Base-by-base conservation (phyloP, 139 green algal species). In the Micractinium conductrix region DNA sequence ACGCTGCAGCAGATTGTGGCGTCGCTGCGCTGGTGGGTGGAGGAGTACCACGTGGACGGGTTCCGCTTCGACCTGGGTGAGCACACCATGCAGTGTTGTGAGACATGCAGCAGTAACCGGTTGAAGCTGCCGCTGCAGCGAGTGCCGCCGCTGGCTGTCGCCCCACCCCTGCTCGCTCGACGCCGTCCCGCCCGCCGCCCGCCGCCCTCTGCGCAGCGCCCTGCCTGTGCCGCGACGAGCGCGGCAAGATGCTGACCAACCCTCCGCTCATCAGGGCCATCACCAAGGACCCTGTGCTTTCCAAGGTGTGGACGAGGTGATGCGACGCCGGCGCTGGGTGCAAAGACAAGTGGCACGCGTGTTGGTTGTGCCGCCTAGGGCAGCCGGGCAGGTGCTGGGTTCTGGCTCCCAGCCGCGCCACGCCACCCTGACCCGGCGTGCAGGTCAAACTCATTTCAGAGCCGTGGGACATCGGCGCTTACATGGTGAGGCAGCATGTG, bases 1-100 rank as follows among this genome's bases (percentile, higher is more conserved):
- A 87, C 85, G 7, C 86, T 84, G 76, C 86, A 95, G 69, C 86
- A 97, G 21, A 97, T 98, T 87, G 87, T 98, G 0, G 93, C 96
- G 86, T 94, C 83, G 21, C 90, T 98, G 78, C 88, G 92, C 70
- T 85, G 80, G 80, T 98, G 90, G 89, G 94, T 95, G 70, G 87
- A 93, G 83, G 95, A 98, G 91, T 98, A 95, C 84, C 95, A 98
- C 81, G 95, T 98, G 75, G 96, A 98, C 86, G 96, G 96, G 17
- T 98, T 98, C 88, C 86, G 96, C 33, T 99, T 99, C 81, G 97
- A 99, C 88, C 93, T 99, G 45, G 76, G 76, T 82, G 76, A 44
- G 75, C 0, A 1, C 10, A n/a, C n/a, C n/a, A n/a, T n/a, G n/a
- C n/a, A n/a, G n/a, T n/a, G n/a, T n/a, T n/a, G n/a, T 14, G 48